Percentiles rank a stretch among this genome's conserved stretches.
Conservation (phyloP, 2,329 filamentous ascomycete genomes). For the Epichloe gansuensis region DNA sequence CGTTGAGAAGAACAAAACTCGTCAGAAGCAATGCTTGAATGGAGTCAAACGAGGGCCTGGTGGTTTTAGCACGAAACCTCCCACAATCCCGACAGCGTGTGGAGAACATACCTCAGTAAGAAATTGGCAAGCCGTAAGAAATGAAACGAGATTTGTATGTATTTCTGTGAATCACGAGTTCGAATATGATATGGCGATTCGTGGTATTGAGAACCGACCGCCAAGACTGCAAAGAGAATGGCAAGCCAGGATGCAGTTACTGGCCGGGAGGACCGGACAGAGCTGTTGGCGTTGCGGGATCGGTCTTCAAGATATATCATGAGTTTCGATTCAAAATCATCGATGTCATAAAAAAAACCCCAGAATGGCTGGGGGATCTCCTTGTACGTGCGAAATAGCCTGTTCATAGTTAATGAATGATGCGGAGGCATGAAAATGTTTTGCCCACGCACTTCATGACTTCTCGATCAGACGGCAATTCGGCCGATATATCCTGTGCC, state of each 20-base stretch:
- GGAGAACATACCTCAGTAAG: constrained; percentile 25
- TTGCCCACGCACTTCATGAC: constrained; percentile 47
- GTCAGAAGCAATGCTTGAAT: constrained; percentile 51
- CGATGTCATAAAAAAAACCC: constrained; percentile 54
- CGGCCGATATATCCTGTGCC: constrained; percentile 46
- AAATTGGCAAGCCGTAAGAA: constrained; percentile 52
- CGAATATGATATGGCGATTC: constrained; percentile 50
- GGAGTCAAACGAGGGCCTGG: constrained; percentile 49
- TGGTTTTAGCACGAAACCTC: constrained; percentile 4
- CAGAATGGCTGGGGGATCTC: constrained; percentile 55
- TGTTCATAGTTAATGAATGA: constrained; percentile 16
- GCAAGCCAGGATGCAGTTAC: constrained; percentile 54
- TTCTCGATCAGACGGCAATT: constrained; percentile 51
- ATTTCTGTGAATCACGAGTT: constrained; percentile 45
- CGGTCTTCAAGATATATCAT: constrained; percentile 54
- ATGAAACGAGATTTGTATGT: constrained; percentile 52
- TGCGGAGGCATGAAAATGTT: background rate
- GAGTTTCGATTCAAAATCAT: constrained; percentile 50
- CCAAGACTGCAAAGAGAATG: constrained; percentile 51
- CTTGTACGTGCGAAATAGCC: constrained; percentile 53
- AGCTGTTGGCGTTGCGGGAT: constrained; percentile 38
- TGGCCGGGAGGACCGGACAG: constrained; percentile 32
- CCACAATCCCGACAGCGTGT: constrained; percentile 24
- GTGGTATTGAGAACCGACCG: constrained; percentile 53
- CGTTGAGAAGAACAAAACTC: constrained; percentile 51